Evolutionary conservation across 164 flowering plant species (phyloP).

Genomic region (Dillenia suffruticosa): DNA sequence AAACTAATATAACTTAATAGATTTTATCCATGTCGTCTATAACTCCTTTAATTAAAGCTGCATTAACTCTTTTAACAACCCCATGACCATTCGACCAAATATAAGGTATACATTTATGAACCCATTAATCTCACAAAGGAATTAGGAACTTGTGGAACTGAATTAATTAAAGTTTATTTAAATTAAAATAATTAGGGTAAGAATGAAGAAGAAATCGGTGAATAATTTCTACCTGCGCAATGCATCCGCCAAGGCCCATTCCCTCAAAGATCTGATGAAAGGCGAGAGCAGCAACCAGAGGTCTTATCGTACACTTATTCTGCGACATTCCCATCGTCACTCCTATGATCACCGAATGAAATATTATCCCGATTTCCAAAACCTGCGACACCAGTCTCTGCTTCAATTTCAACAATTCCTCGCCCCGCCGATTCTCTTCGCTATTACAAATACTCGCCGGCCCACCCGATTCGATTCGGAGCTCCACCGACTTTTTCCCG

Average conservation of each 20-base stretch:
- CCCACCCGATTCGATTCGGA: neutral
- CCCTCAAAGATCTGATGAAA: slow-evolving; percentile 85
- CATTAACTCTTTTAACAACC: too few relatives aligned
- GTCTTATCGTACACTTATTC: slow-evolving; percentile 69
- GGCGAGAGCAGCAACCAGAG: slow-evolving; percentile 69
- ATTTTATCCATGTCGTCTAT: too few relatives aligned
- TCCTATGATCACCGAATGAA: slow-evolving; percentile 76
- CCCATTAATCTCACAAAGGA: too few relatives aligned
- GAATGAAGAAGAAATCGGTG: too few relatives aligned
- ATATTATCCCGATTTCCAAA: slow-evolving; percentile 74
- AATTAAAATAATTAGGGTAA: too few relatives aligned
- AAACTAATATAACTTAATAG: too few relatives aligned
- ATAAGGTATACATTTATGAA: too few relatives aligned
- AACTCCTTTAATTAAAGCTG: too few relatives aligned
- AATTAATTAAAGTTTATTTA: too few relatives aligned
- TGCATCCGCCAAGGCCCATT: slow-evolving; percentile 87
- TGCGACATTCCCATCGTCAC: slow-evolving; percentile 86
- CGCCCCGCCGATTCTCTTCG: slow-evolving; percentile 12
- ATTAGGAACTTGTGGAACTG: too few relatives aligned
- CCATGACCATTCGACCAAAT: too few relatives aligned
- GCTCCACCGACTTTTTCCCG: slow-evolving; percentile 9
- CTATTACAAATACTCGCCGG: slow-evolving; percentile 7
- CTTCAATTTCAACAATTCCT: slow-evolving; percentile 44
- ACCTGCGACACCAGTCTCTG: slow-evolving; percentile 73
- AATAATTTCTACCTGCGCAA: slow-evolving; percentile 58